phyloP scores from a whole-genome alignment of 2,329 filamentous ascomycete species.

The Emergomyces africanus region DNA sequence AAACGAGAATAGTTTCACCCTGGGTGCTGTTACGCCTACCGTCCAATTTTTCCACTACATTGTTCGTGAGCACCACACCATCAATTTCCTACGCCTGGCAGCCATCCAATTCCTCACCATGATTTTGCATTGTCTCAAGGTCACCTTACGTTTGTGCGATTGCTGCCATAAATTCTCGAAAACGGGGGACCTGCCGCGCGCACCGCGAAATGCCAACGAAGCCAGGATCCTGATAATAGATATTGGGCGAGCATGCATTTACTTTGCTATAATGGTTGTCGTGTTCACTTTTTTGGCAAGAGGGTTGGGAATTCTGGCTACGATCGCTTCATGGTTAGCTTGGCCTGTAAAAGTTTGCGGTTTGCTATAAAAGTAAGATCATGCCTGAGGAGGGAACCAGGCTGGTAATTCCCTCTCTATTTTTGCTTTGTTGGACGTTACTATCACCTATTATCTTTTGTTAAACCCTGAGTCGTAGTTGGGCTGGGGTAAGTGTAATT shows the following conservation, averaged over 20 bases:
- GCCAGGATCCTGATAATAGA: slow-evolving; percentile 16
- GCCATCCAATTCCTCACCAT: not conserved
- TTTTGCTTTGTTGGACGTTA: not conserved
- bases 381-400: not conserved
- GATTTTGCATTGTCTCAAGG: slow-evolving; percentile 1
- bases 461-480: not conserved
- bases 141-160: not conserved
- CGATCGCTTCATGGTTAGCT: slow-evolving; percentile 24
- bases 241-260: slow-evolving; percentile 21
- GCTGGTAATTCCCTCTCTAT: not conserved
- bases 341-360: slow-evolving; percentile 22
- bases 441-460: not conserved
- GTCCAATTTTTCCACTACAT: not conserved
- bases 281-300: slow-evolving; percentile 20
- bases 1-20: not conserved
- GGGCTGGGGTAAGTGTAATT: not conserved
- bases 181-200: not conserved
- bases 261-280: slow-evolving; percentile 22
- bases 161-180: not conserved
- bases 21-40: not conserved
- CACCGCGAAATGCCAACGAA: slow-evolving; percentile 1
- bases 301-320: slow-evolving; percentile 19
- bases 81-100: not conserved
- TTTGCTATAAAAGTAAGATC: slow-evolving; percentile 9
- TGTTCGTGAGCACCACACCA: not conserved